phyloP scores from a whole-genome alignment of 2,329 filamentous ascomycete species.

The Cercospora sojina region DNA sequence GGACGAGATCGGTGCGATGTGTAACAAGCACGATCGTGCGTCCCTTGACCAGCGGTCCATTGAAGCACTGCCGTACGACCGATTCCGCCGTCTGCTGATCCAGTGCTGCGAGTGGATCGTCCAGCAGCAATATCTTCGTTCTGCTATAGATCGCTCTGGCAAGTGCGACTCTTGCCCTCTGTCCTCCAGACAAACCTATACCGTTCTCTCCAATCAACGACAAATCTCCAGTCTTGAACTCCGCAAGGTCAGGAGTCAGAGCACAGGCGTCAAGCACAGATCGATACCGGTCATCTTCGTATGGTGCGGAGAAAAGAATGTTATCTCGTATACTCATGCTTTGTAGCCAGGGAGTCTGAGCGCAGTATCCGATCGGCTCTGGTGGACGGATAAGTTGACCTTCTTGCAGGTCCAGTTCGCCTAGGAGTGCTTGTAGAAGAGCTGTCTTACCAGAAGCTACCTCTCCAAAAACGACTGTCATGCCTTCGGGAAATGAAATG shows the following conservation, averaged over 20 bases:
- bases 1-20: constrained; percentile 68
- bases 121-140: constrained; percentile 48
- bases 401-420: constrained; percentile 56
- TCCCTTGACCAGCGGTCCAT: constrained; percentile 54
- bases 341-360: constrained; percentile 66
- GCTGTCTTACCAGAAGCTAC: constrained; percentile 65
- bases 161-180: constrained; percentile 49
- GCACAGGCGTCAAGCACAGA: constrained; percentile 67
- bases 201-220: constrained; percentile 52
- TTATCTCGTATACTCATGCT: constrained; percentile 70
- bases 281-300: constrained; percentile 68
- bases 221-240: constrained; percentile 63
- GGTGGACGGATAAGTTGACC: constrained; percentile 55
- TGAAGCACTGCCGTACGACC: constrained; percentile 59
- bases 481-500: constrained; percentile 55
- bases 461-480: constrained; percentile 63
- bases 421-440: constrained; percentile 58
- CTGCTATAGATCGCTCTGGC: constrained; percentile 50
- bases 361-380: constrained; percentile 62
- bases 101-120: constrained; percentile 50
- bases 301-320: constrained; percentile 63
- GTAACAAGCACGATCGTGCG: constrained; percentile 61
- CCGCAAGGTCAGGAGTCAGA: constrained; percentile 59
- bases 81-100: constrained; percentile 63
- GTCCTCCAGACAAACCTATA: constrained; percentile 50